Conservation (phyloP, 2,329 filamentous ascomycete species). For the Penicillium sp. region DNA sequence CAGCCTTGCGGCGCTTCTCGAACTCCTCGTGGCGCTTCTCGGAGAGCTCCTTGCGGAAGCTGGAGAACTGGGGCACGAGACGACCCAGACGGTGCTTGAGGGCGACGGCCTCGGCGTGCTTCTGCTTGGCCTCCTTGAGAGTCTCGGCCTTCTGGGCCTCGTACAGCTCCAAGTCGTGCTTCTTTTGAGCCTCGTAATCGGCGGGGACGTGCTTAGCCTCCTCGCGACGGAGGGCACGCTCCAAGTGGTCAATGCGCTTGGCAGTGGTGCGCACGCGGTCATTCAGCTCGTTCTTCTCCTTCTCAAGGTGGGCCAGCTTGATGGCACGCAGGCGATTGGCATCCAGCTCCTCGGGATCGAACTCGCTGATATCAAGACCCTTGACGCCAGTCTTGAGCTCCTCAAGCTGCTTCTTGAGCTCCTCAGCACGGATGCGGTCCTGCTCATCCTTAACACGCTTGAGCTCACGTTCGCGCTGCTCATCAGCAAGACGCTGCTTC, state of each 20-base stretch:
- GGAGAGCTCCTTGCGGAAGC: conserved; percentile 78
- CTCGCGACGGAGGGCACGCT: conserved; percentile 94
- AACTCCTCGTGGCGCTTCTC: conserved; percentile 92
- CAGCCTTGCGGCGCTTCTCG: conserved; percentile 87
- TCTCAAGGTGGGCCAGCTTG: conserved; percentile 93
- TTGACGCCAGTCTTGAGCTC: conserved; percentile 90
- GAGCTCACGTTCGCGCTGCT: conserved; percentile 87
- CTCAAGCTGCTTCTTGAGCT: conserved; percentile 88
- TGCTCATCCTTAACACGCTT: conserved; percentile 84
- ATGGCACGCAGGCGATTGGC: conserved; percentile 88
- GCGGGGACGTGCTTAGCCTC: conserved; percentile 87
- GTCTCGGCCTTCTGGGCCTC: conserved; percentile 78
- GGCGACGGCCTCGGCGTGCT: conserved; percentile 89
- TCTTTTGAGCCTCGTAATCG: conserved; percentile 83
- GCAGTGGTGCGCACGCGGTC: conserved; percentile 88
- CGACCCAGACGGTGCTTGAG: conserved; percentile 90
- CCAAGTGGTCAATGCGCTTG: conserved; percentile 95
- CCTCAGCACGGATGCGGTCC: conserved; percentile 86
- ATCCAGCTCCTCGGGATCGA: conserved; percentile 82
- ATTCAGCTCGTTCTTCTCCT: conserved; percentile 95
- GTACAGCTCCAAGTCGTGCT: conserved; percentile 77
- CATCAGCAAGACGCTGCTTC: conserved; percentile 82
- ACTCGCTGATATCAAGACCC: conserved; percentile 71
- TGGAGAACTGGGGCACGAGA: conserved; percentile 81
- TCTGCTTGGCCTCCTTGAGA: conserved; percentile 76